A percentile compares a stretch with the other conserved stretches of the same genome.
Evolutionary conservation across 352 stramenopile species (phyloP).

Genomic region (Globisporangium megalacanthum): DNA sequence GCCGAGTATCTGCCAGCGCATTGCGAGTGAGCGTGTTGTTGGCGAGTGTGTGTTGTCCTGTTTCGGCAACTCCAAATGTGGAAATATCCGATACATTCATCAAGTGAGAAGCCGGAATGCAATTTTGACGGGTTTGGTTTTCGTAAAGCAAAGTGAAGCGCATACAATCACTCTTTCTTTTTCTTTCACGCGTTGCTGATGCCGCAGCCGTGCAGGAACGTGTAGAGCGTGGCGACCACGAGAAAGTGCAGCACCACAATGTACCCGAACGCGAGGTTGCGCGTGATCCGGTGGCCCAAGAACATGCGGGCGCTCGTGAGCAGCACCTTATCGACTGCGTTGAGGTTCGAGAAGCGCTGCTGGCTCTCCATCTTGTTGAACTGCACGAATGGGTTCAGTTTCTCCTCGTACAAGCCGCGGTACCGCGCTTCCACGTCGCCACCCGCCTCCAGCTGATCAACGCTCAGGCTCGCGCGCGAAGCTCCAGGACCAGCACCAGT

Average conservation of each 20-base stretch:
- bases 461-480: slow-evolving; percentile 5
- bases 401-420: slow-evolving; percentile 85
- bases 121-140: neutral
- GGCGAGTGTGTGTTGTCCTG: neutral
- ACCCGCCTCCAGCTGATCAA: slow-evolving; percentile 23
- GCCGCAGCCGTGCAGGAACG: slow-evolving; percentile 81
- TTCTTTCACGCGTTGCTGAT: slow-evolving; percentile 56
- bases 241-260: slow-evolving; percentile 84
- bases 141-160: neutral
- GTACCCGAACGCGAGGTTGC: slow-evolving; percentile 80
- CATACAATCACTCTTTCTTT: neutral
- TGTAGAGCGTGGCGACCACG: slow-evolving; percentile 82
- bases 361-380: slow-evolving; percentile 89
- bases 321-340: slow-evolving; percentile 88
- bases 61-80: neutral
- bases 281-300: slow-evolving; percentile 73
- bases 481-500: slow-evolving; percentile 5
- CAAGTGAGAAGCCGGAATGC: neutral
- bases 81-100: neutral
- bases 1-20: slow-evolving; percentile 50
- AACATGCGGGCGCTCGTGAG: slow-evolving; percentile 83
- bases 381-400: slow-evolving; percentile 90
- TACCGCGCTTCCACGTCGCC: slow-evolving; percentile 74
- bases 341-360: slow-evolving; percentile 88
- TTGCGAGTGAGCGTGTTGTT: slow-evolving; percentile 4